Base-by-base conservation (phyloP, 306 rosid genomes). In the Canavalia ensiformis region DNA sequence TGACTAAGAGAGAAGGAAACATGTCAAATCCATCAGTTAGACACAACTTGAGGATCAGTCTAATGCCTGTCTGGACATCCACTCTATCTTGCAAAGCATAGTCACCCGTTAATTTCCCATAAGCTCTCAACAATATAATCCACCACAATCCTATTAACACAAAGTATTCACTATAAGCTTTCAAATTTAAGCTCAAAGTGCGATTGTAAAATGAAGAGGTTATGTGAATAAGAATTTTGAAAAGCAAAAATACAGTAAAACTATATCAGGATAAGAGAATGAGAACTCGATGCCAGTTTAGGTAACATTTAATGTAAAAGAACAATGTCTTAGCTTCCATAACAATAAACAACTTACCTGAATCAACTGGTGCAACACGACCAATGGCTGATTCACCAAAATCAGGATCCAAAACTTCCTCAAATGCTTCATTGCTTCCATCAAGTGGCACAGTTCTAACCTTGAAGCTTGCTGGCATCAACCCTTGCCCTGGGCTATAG, bases 311-410 rank as follows among this genome's bases (percentile, higher is more conserved):
- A 18, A 77, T 47, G 70, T 7, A 66, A 35, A 41, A 73, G 34
- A 58, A 58, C 41, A 46, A 70, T 7, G 33, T 28, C 34, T 66
- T 9, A 57, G 72, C 64, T 42, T 49, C 42, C 60, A 72, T 8
- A 52, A 34, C 34, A 58, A 78, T 10, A 54, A 75, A 59, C 46
- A 42, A n/a, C 76, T 69, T 82, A 91, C 98, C 98, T 3, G 98
- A 92, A 84, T 94, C 97, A 80, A 92, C 97, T 50, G 97, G 97
- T 6, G 94, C 97, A 81, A 94, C 98, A 51, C 98, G 97, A 52
- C 98, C 98, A 75, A 92, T 94, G 58, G 98, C 97, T 18, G 97
- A 92, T 90, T 94, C 98, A 73, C 98, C 97, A 83, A 94, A 94
- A 86, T 92, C 98, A 55, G 98, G 97, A 89, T 92, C 97, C 69